Percentiles rank a stretch among this genome's conserved stretches.
Conservation (phyloP, 768 basidiomycete species). For the Goffeauzyma gilvescens region DNA sequence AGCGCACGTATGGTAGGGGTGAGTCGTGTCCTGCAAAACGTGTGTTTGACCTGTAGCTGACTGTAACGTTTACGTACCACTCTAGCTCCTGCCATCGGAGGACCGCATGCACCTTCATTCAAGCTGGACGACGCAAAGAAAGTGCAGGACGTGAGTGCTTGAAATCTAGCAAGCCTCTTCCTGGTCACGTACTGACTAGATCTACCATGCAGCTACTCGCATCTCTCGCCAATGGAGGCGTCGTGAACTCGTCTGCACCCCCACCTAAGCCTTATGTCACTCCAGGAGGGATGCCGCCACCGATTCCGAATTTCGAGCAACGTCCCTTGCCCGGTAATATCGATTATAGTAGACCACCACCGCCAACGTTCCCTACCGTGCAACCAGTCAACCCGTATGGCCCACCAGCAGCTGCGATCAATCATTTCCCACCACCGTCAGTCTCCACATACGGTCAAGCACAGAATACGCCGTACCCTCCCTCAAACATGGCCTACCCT, state of each 20-base stretch:
- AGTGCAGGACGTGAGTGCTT: constrained; percentile 48
- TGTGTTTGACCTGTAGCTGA: too few species aligned
- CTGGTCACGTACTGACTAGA: constrained; percentile 48
- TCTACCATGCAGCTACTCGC: constrained; percentile 16
- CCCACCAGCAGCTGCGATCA: neutral
- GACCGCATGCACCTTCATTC: neutral
- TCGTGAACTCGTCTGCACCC: neutral
- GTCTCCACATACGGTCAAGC: too few species aligned
- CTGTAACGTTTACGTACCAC: too few species aligned
- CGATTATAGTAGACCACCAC: neutral
- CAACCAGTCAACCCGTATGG: neutral
- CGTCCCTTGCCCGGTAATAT: too few species aligned
- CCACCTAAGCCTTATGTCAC: neutral
- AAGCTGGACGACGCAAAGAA: constrained; percentile 39
- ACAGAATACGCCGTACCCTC: too few species aligned
- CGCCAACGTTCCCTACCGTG: neutral
- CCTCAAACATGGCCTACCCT: too few species aligned
- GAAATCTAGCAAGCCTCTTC: constrained; percentile 46
- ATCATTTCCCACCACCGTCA: too few species aligned
- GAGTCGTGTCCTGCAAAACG: too few species aligned
- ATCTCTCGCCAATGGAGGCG: constrained; percentile 5
- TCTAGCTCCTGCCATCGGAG: too few species aligned
- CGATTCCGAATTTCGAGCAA: too few species aligned
- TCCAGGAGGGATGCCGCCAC: neutral
- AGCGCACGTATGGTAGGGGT: neutral